Conservation (phyloP, 371 early-diverging fungal species). For the Rhizomucor miehei region DNA sequence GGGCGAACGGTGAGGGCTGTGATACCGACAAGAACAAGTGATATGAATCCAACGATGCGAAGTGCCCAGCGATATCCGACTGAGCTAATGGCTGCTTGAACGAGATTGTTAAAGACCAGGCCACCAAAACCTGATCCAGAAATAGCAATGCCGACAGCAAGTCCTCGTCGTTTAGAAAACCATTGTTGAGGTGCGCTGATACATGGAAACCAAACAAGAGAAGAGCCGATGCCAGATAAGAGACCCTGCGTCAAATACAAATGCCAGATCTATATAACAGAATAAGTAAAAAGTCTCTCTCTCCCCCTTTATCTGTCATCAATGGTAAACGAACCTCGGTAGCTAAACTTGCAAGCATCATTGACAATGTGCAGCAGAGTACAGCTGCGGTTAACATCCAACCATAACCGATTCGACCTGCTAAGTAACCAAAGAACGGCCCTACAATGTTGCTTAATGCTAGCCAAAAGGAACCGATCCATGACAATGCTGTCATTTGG, state of each 20-base stretch:
- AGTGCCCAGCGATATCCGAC: conserved; percentile 62
- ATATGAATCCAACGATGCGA: conserved; percentile 57
- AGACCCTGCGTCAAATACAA: conserved; percentile 22
- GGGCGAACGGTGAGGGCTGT: conserved; percentile 48
- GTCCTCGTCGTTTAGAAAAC: conserved; percentile 61
- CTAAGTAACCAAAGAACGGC: conserved; percentile 42
- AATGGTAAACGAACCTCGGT: conserved; percentile 37
- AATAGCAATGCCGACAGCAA: conserved; percentile 66
- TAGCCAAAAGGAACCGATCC: conserved; percentile 41
- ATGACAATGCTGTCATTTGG: conserved; percentile 37
- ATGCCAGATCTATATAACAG: conserved; percentile 18
- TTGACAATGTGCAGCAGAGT: conserved; percentile 44
- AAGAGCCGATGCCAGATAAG: conserved; percentile 56
- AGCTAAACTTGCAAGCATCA: conserved; percentile 63
- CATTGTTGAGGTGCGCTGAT: conserved; percentile 66
- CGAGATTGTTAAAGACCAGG: conserved; percentile 47
- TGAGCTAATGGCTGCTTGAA: conserved; percentile 37
- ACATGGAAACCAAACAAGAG: conserved; percentile 65
- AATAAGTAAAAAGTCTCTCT: not conserved
- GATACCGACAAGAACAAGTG: conserved; percentile 43
- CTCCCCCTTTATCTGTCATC: not conserved
- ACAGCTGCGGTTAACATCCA: conserved; percentile 46
- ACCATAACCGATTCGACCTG: conserved; percentile 51
- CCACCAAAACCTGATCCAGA: conserved; percentile 52
- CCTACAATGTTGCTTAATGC: conserved; percentile 35